Conservation (phyloP, 192 early-diverging fungal genomes). For the Irineochytrium annulatum region DNA sequence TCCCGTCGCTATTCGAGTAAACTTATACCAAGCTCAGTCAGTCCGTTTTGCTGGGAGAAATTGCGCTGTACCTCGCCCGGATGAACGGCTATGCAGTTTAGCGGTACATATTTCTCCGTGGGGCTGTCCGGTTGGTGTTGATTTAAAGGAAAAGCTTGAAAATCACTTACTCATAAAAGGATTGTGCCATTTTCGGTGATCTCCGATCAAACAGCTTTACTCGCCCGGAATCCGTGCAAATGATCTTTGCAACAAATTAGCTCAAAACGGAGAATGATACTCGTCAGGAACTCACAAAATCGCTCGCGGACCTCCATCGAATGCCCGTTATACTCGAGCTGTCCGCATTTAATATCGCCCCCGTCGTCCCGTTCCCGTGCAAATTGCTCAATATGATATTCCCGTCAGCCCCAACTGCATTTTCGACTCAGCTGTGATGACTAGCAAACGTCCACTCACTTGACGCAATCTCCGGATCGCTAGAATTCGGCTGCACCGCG, state of each 20-base stretch:
- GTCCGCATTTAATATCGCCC: neutral
- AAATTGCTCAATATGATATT: neutral
- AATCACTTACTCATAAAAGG: neutral
- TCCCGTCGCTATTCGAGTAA: neutral
- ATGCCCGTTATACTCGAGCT: neutral
- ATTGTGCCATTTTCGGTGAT: neutral
- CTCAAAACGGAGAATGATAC: neutral
- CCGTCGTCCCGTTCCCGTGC: neutral
- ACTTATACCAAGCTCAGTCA: neutral
- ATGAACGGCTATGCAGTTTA: neutral
- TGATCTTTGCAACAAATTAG: neutral
- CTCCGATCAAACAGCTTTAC: neutral
- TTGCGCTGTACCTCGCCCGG: neutral
- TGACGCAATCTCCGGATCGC: neutral
- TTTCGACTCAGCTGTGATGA: neutral
- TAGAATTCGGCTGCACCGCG: neutral
- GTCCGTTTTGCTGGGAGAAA: neutral
- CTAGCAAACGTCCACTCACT: neutral
- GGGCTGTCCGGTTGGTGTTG: neutral
- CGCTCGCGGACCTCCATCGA: neutral
- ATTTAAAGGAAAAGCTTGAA: neutral
- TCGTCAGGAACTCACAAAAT: neutral
- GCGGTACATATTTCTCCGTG: too few species aligned
- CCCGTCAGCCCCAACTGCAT: neutral
- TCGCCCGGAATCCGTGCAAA: neutral